Conservation (phyloP, 768 basidiomycete species). For the Amanita polypyramis region DNA sequence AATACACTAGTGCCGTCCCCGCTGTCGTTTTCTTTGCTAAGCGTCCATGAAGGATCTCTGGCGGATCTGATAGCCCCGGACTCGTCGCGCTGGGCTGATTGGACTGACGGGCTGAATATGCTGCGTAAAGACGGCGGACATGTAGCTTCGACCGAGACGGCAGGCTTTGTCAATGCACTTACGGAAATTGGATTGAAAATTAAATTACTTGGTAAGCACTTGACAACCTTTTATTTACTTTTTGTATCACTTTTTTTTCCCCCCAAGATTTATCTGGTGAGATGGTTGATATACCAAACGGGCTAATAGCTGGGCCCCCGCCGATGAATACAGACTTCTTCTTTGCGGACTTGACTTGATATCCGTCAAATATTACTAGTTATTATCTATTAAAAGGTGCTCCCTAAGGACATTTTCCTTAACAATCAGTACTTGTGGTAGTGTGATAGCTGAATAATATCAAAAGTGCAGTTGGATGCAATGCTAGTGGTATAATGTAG, state of each 20-base stretch:
- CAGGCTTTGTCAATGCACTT: conserved; percentile 74
- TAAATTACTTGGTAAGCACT: conserved; percentile 62
- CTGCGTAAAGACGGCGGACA: conserved; percentile 73
- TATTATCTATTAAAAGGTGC: not conserved
- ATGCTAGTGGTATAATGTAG: conserved; percentile 7
- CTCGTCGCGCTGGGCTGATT: conserved; percentile 78
- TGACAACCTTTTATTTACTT: not conserved
- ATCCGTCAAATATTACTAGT: not conserved
- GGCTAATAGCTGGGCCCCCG: conserved; percentile 66
- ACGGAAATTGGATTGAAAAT: conserved; percentile 92
- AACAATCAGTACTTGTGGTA: not conserved
- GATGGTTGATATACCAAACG: conserved; percentile 80
- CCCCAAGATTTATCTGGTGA: conserved; percentile 75
- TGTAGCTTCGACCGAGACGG: conserved; percentile 77
- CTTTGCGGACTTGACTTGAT: conserved; percentile 52
- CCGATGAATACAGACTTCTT: conserved; percentile 77
- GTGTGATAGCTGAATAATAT: no score
- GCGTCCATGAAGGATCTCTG: conserved; percentile 56
- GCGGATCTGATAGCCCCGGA: conserved; percentile 76
- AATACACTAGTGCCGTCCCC: conserved; percentile 43
- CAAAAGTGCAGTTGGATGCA: conserved; percentile 10
- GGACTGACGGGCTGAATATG: conserved; percentile 91
- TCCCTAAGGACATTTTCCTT: not conserved
- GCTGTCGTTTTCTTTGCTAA: conserved; percentile 69
- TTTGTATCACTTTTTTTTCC: no score